Evolutionary conservation across 768 basidiomycete genomes (phyloP), one percentile per base, ranked within the genome.

Genomic region (Termitomyces sp.): DNA sequence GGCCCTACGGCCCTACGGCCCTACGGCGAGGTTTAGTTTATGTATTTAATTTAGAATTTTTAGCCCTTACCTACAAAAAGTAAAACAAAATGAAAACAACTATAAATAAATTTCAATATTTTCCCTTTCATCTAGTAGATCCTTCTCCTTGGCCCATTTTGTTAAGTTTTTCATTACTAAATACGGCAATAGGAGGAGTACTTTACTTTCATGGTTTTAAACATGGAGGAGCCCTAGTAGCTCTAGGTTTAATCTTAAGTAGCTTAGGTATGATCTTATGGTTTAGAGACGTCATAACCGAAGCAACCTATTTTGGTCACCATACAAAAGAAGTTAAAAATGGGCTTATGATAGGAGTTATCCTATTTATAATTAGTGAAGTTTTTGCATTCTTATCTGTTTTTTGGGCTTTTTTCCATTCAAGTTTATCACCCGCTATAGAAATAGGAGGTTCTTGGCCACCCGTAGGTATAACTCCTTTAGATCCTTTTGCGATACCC

Each of bases 61-160:
- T 29, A 6, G 10, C 13, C 34, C 15, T 36, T 36, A 33, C 33
- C 4, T 29, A 15, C n/a, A 9, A 42, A 44, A 8, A 37, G 36
- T 47, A 16, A 26, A 36, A 26, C 24, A 51, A 51, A 26, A 51
- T 55, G 54, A 55, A 55, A 55, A 36, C 29, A 47, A 47, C 54
- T 55, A 46, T 48, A 55, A 55, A 55, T 39, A 55, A 55, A 47
- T 55, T 55, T 47, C 54, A 55, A 48, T 34, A 5, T 48, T 55
- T 55, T 34, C 46, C 54, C 20, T 55, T 55, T 47, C 54, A 55
- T 47, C 26, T 55, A 39, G 46, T 55, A 28, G 54, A 47, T 29
- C 54, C 54, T 20, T 55, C 54, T 1, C 54, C 54, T n/a, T 55
- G 54, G 54, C 54, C 54, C 10, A 47, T 55, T 16, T 28, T 55